phyloP scores from a whole-genome alignment of 768 basidiomycete genomes.

The Dentipellis fragilis region DNA sequence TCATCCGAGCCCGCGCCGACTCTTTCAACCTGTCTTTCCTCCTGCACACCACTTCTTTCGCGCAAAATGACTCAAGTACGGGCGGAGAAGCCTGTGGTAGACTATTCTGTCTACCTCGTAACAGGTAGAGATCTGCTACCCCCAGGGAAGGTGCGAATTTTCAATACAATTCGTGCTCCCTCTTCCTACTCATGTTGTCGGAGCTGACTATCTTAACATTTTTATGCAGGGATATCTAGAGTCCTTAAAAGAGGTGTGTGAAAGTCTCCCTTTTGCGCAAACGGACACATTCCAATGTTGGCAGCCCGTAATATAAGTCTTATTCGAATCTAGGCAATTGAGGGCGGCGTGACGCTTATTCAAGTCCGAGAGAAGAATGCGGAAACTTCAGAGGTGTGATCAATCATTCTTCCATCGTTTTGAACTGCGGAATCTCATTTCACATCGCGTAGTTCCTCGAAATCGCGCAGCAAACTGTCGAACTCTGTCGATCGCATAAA shows the following conservation, averaged over 20 bases:
- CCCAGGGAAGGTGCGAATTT: conserved; percentile 47
- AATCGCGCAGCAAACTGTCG: conserved; percentile 60
- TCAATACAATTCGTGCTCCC: neutral
- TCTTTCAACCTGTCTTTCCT: too few relatives aligned
- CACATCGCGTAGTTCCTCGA: conserved; percentile 52
- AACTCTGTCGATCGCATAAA: conserved; percentile 62
- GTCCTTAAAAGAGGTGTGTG: conserved; percentile 9
- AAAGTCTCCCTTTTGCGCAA: neutral
- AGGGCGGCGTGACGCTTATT: conserved; percentile 84
- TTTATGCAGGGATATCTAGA: conserved; percentile 1
- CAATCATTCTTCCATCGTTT: neutral
- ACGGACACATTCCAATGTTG: neutral
- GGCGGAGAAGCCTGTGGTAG: conserved; percentile 20
- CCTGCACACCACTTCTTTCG: too few relatives aligned
- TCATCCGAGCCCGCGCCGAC: too few relatives aligned
- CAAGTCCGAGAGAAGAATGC: conserved; percentile 81
- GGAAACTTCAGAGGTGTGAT: conserved; percentile 69
- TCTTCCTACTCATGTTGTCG: too few relatives aligned
- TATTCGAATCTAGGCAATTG: conserved; percentile 42
- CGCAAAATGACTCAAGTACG: neutral
- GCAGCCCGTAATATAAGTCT: neutral
- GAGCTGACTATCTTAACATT: neutral
- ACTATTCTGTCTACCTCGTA: conserved; percentile 79
- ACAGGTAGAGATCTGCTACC: conserved; percentile 76
- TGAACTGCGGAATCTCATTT: neutral